A percentile compares a stretch with the other conserved stretches of the same genome.
Conservation (phyloP, 495 filamentous ascomycete species). For the Xanthoparmelia taractica region DNA sequence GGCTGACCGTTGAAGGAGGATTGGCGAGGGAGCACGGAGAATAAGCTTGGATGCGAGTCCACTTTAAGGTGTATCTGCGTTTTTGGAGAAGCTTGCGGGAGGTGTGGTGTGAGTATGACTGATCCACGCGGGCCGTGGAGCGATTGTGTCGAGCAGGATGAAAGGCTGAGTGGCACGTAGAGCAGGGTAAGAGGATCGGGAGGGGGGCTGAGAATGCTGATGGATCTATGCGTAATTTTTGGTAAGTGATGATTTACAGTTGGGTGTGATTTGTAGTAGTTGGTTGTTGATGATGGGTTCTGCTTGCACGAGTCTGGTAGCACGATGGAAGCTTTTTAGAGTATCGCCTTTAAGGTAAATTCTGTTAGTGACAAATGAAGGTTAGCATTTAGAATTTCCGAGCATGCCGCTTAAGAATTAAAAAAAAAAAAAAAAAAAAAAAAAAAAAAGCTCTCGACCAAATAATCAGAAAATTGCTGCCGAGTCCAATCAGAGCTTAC, state of each 20-base stretch:
- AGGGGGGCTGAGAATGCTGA: background rate
- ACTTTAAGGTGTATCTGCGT: background rate
- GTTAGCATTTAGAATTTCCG: background rate
- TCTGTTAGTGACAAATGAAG: background rate
- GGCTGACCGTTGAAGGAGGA: background rate
- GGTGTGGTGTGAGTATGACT: background rate
- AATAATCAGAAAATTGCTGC: too few relatives aligned
- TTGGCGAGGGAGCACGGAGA: background rate
- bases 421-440: background rate
- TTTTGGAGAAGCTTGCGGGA: background rate
- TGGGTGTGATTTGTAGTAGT: background rate
- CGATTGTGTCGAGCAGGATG: background rate
- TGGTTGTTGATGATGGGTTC: background rate
- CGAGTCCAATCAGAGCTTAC: background rate
- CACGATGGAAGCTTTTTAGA: constrained; percentile 2
- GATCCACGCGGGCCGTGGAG: background rate
- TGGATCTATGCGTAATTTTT: too few relatives aligned
- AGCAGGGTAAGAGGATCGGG: background rate
- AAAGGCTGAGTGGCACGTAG: background rate
- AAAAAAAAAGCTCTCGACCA: background rate
- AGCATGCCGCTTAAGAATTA: background rate
- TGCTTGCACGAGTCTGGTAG: background rate
- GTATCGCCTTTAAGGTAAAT: background rate
- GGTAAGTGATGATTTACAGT: background rate
- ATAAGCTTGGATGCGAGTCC: constrained; percentile 3